Evolutionary conservation across 1,139 yeast species (phyloP).

Genomic region (Blastobotrys persicus): DNA sequence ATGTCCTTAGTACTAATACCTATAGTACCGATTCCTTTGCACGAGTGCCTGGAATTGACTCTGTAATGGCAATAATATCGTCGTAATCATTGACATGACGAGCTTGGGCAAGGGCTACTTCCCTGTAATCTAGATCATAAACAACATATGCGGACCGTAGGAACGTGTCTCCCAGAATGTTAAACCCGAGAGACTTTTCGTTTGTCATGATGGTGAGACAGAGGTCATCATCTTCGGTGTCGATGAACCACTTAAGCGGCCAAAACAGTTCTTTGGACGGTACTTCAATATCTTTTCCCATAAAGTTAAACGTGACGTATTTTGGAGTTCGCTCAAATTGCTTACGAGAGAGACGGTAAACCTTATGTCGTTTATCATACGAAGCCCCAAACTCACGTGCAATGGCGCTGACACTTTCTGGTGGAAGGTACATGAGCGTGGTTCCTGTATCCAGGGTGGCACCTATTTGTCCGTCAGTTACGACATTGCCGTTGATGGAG

Average conservation of each 20-base stretch:
- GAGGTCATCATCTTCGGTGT: constrained; percentile 20
- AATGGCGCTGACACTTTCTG: constrained; percentile 25
- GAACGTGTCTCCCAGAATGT: constrained; percentile 66
- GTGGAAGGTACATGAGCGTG: constrained; percentile 36
- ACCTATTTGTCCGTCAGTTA: not conserved
- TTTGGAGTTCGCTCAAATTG: constrained; percentile 29
- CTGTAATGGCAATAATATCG: constrained; percentile 22
- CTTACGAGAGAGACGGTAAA: constrained; percentile 39
- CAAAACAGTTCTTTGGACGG: constrained; percentile 42
- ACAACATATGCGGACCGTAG: constrained; percentile 73
- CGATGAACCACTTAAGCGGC: constrained; percentile 29
- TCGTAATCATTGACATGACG: constrained; percentile 14
- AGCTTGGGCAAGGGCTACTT: constrained; percentile 27
- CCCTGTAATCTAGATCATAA: constrained; percentile 49
- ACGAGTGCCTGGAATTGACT: constrained; percentile 21
- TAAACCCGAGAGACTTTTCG: constrained; percentile 25
- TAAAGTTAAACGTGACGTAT: constrained; percentile 41
- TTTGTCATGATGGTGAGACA: constrained; percentile 28
- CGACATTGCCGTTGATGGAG: constrained; percentile 13
- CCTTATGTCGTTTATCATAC: constrained; percentile 37
- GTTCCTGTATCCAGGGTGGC: constrained; percentile 41
- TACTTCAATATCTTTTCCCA: constrained; percentile 44
- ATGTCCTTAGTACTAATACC: too few relatives aligned
- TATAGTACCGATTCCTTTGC: not conserved
- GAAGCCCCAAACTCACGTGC: constrained; percentile 35